phyloP scores from a whole-genome alignment of 2,329 filamentous ascomycete genomes.

The Chaetomium olivaceum region DNA sequence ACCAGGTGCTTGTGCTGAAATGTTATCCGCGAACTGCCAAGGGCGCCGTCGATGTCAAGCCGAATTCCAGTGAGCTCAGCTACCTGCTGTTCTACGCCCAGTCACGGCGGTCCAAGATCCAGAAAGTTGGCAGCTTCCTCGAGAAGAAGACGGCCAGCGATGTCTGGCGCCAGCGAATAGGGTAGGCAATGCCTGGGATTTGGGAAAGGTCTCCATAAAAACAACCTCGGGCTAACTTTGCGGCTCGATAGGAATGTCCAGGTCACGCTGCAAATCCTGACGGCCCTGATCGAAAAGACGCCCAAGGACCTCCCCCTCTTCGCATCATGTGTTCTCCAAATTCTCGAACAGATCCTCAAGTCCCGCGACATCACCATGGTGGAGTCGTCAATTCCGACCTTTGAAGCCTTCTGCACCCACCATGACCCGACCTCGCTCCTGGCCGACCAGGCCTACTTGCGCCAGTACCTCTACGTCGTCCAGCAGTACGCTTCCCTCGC shows the following conservation, averaged over 20 bases:
- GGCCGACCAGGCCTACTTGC: slow-evolving; percentile 80
- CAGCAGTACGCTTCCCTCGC: slow-evolving; percentile 77
- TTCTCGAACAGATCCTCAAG: slow-evolving; percentile 78
- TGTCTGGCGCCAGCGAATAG: slow-evolving; percentile 84
- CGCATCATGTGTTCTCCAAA: slow-evolving; percentile 78
- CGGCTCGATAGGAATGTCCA: slow-evolving; percentile 71
- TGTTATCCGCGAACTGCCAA: slow-evolving; percentile 95
- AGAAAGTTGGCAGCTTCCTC: slow-evolving; percentile 92
- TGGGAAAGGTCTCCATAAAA: not conserved
- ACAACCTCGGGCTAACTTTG: not conserved
- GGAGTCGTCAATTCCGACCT: slow-evolving; percentile 83
- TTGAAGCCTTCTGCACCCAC: slow-evolving; percentile 83
- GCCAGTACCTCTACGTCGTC: slow-evolving; percentile 80
- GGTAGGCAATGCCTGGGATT: slow-evolving; percentile 53
- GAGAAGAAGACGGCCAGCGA: slow-evolving; percentile 92
- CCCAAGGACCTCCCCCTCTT: slow-evolving; percentile 89
- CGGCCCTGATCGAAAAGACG: slow-evolving; percentile 88
- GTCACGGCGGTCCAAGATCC: slow-evolving; percentile 89
- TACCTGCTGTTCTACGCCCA: slow-evolving; percentile 97
- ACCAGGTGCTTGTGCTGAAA: slow-evolving; percentile 93
- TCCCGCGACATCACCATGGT: slow-evolving; percentile 91
- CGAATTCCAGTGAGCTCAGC: slow-evolving; percentile 94
- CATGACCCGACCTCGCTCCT: slow-evolving; percentile 84
- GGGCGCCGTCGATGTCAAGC: slow-evolving; percentile 87
- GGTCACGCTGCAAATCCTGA: slow-evolving; percentile 89